These are phyloP conservation scores for Lunasporangiospora selenospora DNA, from an alignment of 192 early-diverging fungal genomes.

Conservation along the genomic window DNA sequence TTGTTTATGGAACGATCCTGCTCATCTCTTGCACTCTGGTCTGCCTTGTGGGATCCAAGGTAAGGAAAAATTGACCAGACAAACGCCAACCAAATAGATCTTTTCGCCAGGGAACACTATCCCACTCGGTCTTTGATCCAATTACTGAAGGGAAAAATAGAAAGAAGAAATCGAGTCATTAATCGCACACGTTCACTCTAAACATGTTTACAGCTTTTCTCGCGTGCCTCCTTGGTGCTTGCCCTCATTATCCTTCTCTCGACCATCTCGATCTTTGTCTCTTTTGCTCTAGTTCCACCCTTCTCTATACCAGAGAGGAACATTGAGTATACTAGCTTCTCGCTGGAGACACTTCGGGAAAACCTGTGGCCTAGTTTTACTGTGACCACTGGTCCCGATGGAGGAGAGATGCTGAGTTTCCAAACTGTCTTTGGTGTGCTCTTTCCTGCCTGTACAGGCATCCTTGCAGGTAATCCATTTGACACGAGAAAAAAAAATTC, in stretches of 20 bases:
- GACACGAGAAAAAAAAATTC: neutral
- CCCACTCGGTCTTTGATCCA: too few species aligned
- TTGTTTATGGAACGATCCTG: conserved; percentile 60
- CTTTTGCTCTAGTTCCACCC: conserved; percentile 61
- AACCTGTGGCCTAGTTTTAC: conserved; percentile 70
- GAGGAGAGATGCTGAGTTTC: conserved; percentile 53
- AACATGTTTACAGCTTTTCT: conserved; percentile 50
- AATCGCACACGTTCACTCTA: neutral
- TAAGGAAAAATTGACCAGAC: conserved; percentile 5
- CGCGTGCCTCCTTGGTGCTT: conserved; percentile 60
- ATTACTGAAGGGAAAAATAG: too few species aligned
- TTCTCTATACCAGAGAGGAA: conserved; percentile 59
- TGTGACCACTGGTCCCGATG: conserved; percentile 50
- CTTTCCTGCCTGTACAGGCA: conserved; percentile 74
- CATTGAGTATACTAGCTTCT: conserved; percentile 67
- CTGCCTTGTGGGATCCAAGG: conserved; percentile 64
- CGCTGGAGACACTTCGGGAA: conserved; percentile 60
- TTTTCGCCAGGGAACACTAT: too few species aligned
- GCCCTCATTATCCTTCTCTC: conserved; percentile 63
- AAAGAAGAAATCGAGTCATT: too few species aligned
- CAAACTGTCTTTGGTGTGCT: conserved; percentile 66
- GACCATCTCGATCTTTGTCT: conserved; percentile 60
- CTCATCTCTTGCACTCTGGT: conserved; percentile 61
- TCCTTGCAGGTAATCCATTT: conserved; percentile 56
- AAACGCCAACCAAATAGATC: too few species aligned